Percentiles rank a stretch among this genome's conserved stretches.
phyloP scores from a whole-genome alignment of 176 grass and related monocot species.

The sorghum (Sorghum bicolor) region DNA sequence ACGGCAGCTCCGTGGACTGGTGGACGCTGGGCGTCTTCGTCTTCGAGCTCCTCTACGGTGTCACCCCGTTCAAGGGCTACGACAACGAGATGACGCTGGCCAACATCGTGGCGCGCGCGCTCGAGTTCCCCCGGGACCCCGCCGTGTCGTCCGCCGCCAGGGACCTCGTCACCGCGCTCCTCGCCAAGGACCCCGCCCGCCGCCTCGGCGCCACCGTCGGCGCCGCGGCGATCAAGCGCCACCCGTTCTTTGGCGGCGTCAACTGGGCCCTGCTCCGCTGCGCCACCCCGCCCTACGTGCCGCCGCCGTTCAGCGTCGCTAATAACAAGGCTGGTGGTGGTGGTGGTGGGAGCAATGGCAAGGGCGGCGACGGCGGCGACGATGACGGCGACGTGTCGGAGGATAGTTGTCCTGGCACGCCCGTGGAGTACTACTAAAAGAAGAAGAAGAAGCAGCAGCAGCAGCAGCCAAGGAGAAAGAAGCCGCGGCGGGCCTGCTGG shows the following conservation, averaged over 20 bases:
- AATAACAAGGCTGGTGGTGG: too few relatives aligned
- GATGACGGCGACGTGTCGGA: conserved; percentile 26
- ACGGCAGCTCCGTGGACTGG: conserved; percentile 94
- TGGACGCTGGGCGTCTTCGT: conserved; percentile 92
- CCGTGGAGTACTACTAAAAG: conserved; percentile 70
- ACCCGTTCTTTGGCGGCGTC: conserved; percentile 73
- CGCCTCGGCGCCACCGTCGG: conserved; percentile 75
- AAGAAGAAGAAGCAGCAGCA: too few relatives aligned
- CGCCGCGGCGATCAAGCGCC: conserved; percentile 71
- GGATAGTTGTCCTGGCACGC: conserved; percentile 65
- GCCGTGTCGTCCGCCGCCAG: conserved; percentile 46
- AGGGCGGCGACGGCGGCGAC: too few relatives aligned
- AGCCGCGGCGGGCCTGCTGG: not conserved
- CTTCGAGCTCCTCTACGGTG: conserved; percentile 92
- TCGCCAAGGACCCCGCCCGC: conserved; percentile 73
- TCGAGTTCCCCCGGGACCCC: conserved; percentile 83
- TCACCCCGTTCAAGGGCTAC: conserved; percentile 74
- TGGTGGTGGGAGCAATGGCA: not conserved
- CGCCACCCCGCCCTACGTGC: conserved; percentile 60
- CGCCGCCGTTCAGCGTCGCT: conserved; percentile 35
- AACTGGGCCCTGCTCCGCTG: conserved; percentile 93
- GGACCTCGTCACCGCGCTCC: conserved; percentile 61
- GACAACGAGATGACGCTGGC: conserved; percentile 93
- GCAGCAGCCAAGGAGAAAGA: not conserved
- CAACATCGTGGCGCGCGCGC: conserved; percentile 89